A percentile compares a stretch with the other conserved stretches of the same genome.
phyloP scores from a whole-genome alignment of 441 rosid species.

The Aquilaria agallochum region DNA sequence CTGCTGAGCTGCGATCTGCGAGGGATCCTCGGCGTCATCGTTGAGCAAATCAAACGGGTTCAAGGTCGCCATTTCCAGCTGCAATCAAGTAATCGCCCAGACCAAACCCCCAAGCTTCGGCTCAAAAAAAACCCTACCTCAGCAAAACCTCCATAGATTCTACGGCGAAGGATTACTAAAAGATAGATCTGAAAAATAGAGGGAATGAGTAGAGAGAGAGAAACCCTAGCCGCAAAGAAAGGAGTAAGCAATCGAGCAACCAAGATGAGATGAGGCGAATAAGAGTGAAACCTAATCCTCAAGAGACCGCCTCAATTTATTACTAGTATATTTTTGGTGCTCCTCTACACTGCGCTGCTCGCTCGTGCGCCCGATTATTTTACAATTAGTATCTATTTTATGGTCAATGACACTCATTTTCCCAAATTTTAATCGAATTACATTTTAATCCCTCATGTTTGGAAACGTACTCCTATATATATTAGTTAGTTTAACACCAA shows the following conservation, averaged over 20 bases:
- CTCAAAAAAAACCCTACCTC: constrained; percentile 19
- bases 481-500: too few relatives aligned
- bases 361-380: constrained; percentile 14
- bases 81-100: neutral
- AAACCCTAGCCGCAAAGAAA: constrained; percentile 40
- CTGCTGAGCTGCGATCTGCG: constrained; percentile 24
- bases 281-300: constrained; percentile 24
- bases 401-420: too few relatives aligned
- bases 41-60: constrained; percentile 30
- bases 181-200: constrained; percentile 23
- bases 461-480: too few relatives aligned
- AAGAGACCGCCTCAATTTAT: constrained; percentile 12
- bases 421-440: too few relatives aligned
- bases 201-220: neutral
- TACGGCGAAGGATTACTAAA: neutral
- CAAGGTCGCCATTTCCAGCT: constrained; percentile 21
- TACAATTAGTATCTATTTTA: neutral
- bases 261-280: constrained; percentile 1
- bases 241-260: neutral
- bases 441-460: too few relatives aligned
- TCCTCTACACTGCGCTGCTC: neutral
- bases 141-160: constrained; percentile 23
- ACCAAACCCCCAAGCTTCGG: neutral
- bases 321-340: neutral
- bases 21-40: constrained; percentile 25